A percentile compares a stretch with the other conserved stretches of the same genome.
These are phyloP conservation scores for Paradendryphiella salina DNA, from an alignment of 2,329 filamentous ascomycete genomes.

Conservation along the genomic window DNA sequence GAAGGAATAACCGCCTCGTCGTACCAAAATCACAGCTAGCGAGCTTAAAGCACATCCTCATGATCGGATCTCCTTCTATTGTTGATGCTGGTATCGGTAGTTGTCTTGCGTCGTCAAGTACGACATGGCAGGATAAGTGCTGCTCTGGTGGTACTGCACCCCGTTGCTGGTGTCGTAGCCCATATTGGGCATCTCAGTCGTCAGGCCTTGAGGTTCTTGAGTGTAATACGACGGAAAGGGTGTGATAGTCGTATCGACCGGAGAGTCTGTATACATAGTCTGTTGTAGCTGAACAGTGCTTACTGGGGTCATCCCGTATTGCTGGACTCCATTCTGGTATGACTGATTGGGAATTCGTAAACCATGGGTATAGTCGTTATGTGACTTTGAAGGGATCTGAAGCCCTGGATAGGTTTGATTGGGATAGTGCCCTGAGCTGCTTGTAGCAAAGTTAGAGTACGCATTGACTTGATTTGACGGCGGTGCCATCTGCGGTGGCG, in stretches of 20 bases:
- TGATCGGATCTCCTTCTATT: conserved; percentile 16
- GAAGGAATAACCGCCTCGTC: neutral
- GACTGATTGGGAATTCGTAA: conserved; percentile 35
- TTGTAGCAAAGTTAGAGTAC: conserved; percentile 29
- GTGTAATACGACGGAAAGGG: conserved; percentile 40
- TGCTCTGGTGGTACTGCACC: conserved; percentile 38
- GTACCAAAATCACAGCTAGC: neutral
- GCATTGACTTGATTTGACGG: conserved; percentile 24
- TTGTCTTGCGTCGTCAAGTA: conserved; percentile 40
- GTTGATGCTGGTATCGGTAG: conserved; percentile 35
- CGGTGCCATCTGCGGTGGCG: conserved; percentile 42
- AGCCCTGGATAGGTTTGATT: conserved; percentile 44
- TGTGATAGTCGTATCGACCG: conserved; percentile 39
- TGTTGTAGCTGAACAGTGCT: conserved; percentile 38
- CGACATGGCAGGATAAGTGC: conserved; percentile 40
- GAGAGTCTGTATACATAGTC: conserved; percentile 43
- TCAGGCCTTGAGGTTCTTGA: conserved; percentile 36
- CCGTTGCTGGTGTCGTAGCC: conserved; percentile 32
- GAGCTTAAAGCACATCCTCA: neutral
- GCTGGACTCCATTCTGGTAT: conserved; percentile 30
- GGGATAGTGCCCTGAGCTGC: conserved; percentile 23
- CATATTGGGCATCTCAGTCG: conserved; percentile 28
- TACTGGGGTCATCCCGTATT: conserved; percentile 36
- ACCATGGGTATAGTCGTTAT: conserved; percentile 36
- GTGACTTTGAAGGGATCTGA: conserved; percentile 35